A percentile compares a stretch with the other conserved stretches of the same genome.
These are phyloP conservation scores for Macrophomina pseudophaseolina DNA, from an alignment of 2,329 filamentous ascomycete species.

Conservation along the genomic window DNA sequence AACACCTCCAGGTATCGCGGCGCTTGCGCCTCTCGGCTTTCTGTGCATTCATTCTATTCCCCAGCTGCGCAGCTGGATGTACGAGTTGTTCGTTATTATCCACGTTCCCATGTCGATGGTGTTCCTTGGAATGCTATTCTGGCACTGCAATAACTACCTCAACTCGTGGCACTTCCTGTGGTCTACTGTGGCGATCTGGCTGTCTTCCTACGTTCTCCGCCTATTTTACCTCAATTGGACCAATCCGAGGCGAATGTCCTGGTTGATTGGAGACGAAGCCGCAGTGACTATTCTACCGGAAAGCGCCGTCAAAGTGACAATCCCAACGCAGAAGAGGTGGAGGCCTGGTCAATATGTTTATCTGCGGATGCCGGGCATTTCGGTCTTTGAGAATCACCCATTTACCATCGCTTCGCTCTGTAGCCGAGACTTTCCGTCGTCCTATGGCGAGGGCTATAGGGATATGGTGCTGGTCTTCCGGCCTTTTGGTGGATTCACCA, in stretches of 20 bases:
- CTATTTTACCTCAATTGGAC: slow-evolving; percentile 90
- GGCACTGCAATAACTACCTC: slow-evolving; percentile 93
- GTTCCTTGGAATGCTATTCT: slow-evolving; percentile 86
- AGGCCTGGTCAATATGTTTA: slow-evolving; percentile 94
- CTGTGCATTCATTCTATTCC: slow-evolving; percentile 86
- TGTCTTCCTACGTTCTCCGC: slow-evolving; percentile 72
- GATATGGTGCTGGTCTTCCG: slow-evolving; percentile 92
- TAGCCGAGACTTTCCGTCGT: slow-evolving; percentile 90
- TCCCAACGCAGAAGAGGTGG: slow-evolving; percentile 93
- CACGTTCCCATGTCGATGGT: slow-evolving; percentile 82
- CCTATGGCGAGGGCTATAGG: slow-evolving; percentile 84
- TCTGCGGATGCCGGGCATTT: slow-evolving; percentile 90
- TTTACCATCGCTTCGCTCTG: slow-evolving; percentile 94
- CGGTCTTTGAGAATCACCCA: slow-evolving; percentile 88
- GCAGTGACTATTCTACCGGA: slow-evolving; percentile 88
- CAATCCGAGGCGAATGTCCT: slow-evolving; percentile 77
- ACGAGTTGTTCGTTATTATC: slow-evolving; percentile 82
- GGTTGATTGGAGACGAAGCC: slow-evolving; percentile 88
- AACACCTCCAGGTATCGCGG: slow-evolving; percentile 59
- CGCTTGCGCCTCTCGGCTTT: slow-evolving; percentile 79
- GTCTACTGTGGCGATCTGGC: slow-evolving; percentile 79
- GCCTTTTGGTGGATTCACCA: slow-evolving; percentile 89
- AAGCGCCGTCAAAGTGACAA: slow-evolving; percentile 93
- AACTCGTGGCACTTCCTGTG: slow-evolving; percentile 90
- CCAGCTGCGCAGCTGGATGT: slow-evolving; percentile 74